A percentile compares a stretch with the other conserved stretches of the same genome.
phyloP scores from a whole-genome alignment of 106 monocot genomes.

The Narthecium ossifragum region DNA sequence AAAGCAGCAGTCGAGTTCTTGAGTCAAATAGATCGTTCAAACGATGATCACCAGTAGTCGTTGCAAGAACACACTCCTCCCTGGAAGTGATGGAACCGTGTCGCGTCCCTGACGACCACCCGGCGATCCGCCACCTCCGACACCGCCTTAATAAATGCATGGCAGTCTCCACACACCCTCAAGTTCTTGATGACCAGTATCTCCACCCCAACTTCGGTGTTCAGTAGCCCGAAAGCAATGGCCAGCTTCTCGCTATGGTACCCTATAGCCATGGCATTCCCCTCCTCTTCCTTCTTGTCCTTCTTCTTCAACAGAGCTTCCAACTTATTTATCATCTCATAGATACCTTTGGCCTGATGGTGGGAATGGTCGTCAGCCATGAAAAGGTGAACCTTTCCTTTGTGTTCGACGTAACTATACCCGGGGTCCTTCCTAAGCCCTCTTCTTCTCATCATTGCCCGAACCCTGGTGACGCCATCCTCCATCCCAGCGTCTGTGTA shows the following conservation, averaged over 20 bases:
- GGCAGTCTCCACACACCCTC: slow-evolving; percentile 76
- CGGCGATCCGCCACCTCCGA: slow-evolving; percentile 28
- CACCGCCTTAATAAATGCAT: slow-evolving; percentile 43
- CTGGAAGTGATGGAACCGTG: slow-evolving; percentile 71
- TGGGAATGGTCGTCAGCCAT: slow-evolving; percentile 81
- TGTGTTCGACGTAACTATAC: slow-evolving; percentile 56
- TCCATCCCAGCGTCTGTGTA: slow-evolving; percentile 43
- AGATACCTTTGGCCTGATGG: slow-evolving; percentile 37
- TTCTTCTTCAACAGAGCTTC: slow-evolving; percentile 23
- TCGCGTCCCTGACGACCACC: slow-evolving; percentile 73
- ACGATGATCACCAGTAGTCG: slow-evolving; percentile 80
- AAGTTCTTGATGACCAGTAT: slow-evolving; percentile 81
- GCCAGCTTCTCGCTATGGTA: slow-evolving; percentile 78
- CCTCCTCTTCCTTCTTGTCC: not conserved
- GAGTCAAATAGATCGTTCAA: too few relatives aligned
- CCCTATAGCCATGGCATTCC: slow-evolving; percentile 10
- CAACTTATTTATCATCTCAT: slow-evolving; percentile 30
- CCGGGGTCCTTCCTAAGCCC: slow-evolving; percentile 74
- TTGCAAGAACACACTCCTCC: slow-evolving; percentile 67
- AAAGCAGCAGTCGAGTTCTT: too few relatives aligned
- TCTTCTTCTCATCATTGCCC: slow-evolving; percentile 47
- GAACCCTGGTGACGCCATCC: slow-evolving; percentile 44
- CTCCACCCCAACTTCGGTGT: slow-evolving; percentile 45
- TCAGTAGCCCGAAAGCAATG: slow-evolving; percentile 64
- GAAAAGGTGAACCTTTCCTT: slow-evolving; percentile 61